A percentile compares a stretch with the other conserved stretches of the same genome.
Conservation (phyloP, 2,329 filamentous ascomycete genomes). For the Trichothecium roseum region DNA sequence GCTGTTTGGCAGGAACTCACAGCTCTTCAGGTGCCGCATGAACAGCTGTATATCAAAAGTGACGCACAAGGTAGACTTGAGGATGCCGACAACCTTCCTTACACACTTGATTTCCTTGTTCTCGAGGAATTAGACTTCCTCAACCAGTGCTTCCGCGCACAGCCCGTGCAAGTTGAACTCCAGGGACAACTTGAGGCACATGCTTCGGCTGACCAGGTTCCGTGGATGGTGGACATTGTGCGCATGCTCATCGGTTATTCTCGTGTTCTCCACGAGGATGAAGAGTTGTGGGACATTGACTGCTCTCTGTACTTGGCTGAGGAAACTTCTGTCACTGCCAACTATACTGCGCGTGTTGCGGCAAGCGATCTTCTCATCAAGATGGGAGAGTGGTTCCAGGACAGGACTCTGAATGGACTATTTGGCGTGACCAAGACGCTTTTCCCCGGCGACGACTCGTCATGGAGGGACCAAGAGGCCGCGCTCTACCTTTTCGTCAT, state of each 20-base stretch:
- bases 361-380: slow-evolving; percentile 90
- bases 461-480: slow-evolving; percentile 63
- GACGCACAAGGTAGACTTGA: slow-evolving; percentile 82
- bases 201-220: slow-evolving; percentile 49
- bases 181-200: slow-evolving; percentile 62
- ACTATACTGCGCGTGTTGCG: slow-evolving; percentile 89
- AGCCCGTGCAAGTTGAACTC: slow-evolving; percentile 82
- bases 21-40: slow-evolving; percentile 61
- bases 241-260: slow-evolving; percentile 76
- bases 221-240: slow-evolving; percentile 84
- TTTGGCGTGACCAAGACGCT: slow-evolving; percentile 66
- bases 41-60: slow-evolving; percentile 74
- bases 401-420: slow-evolving; percentile 66
- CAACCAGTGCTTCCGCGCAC: slow-evolving; percentile 79
- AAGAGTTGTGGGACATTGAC: slow-evolving; percentile 93
- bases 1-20: slow-evolving; percentile 84
- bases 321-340: slow-evolving; percentile 87
- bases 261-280: slow-evolving; percentile 84
- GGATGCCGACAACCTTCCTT: slow-evolving; percentile 83
- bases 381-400: slow-evolving; percentile 78
- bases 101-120: slow-evolving; percentile 87
- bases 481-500: slow-evolving; percentile 79
- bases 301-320: slow-evolving; percentile 92
- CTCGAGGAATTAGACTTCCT: slow-evolving; percentile 93
- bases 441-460: slow-evolving; percentile 44